Percentiles rank a stretch among this genome's conserved stretches.
These are phyloP conservation scores for Heliocybe sulcata DNA, from an alignment of 1,284 basidiomycete species.

Conservation along the genomic window DNA sequence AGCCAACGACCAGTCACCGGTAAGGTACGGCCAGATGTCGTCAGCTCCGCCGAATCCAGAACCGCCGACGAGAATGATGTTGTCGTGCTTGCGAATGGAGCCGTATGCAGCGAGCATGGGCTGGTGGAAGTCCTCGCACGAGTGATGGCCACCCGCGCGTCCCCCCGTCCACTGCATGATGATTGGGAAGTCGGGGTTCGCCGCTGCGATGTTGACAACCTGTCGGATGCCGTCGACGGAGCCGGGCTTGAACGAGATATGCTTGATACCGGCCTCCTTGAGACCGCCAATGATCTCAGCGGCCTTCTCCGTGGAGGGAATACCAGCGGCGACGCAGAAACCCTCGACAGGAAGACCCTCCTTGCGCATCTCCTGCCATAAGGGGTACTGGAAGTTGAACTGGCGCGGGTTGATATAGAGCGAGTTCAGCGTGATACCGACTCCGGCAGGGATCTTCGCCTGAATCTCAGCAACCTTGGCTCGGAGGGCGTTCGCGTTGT, in stretches of 20 bases:
- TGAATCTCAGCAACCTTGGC: constrained; percentile 89
- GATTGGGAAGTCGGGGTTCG: constrained; percentile 96
- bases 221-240: constrained; percentile 96
- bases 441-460: constrained; percentile 73
- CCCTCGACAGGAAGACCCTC: constrained; percentile 96
- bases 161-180: constrained; percentile 99
- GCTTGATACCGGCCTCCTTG: constrained; percentile 81
- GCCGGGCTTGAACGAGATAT: constrained; percentile 95
- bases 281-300: constrained; percentile 85
- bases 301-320: constrained; percentile 90
- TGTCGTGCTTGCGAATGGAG: constrained; percentile 82
- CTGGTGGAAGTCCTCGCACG: constrained; percentile 98
- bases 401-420: constrained; percentile 99
- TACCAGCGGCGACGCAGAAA: constrained; percentile 96
- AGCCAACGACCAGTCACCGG: constrained; percentile 89
- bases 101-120: constrained; percentile 90
- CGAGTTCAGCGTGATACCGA: constrained; percentile 91
- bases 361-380: constrained; percentile 96
- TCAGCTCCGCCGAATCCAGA: constrained; percentile 95
- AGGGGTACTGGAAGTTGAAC: constrained; percentile 93
- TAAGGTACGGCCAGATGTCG: constrained; percentile 96
- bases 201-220: constrained; percentile 91
- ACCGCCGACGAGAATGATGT: constrained; percentile 91
- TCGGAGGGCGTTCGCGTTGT: constrained; percentile 84
- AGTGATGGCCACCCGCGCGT: constrained; percentile 98